Evolutionary conservation across 306 rosid species (phyloP), one percentile per base, ranked within the genome.

Genomic region (Luffa acutangula): DNA sequence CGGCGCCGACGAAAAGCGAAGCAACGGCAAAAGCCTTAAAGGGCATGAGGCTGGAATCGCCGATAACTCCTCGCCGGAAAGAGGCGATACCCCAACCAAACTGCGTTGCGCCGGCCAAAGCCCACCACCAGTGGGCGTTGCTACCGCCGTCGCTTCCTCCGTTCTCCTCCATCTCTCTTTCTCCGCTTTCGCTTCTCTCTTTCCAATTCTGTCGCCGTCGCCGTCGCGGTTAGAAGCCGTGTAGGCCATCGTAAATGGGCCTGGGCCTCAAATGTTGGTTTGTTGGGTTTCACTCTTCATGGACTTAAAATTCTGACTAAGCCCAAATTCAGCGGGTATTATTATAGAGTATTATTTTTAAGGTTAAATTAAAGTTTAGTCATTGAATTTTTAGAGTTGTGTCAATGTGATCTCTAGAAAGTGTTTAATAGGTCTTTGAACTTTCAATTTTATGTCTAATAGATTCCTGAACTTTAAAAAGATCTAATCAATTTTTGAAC

Each of bases 1-100:
- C 81, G 42, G 86, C 83, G 37, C 97, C 89, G 66, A 94, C 85
- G 83, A 91, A 86, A 84, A 94, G 97, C 66, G 98, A 92, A 20
- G 97, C 98, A 65, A 94, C 92, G 65, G 83, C 85, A 77, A 88
- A 92, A 79, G 98, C 97, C 65, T 87, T 86, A 37, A 92, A 2
- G 20, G 98, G 98, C 98, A 94, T 92, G 81, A 84, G 34, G 46
- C 84, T 84, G 1, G 93, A 85, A 75, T 86, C 83, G 0, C 88
- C 93, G 17, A 84, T 82, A 79, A 31, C 70, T 1, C 97, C 97
- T 63, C 81, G 85, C 1, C 67, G 52, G 75, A 4, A 85, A 11
- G 90, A 82, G 31, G 83, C 86, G 9, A 91, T 37, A 39, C 91
- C 98, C 86, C 83, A 89, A 31, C 89, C 93, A 15, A 94, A 67